Conservation (phyloP, 73 alveolate species). For the Stentor coeruleus region DNA sequence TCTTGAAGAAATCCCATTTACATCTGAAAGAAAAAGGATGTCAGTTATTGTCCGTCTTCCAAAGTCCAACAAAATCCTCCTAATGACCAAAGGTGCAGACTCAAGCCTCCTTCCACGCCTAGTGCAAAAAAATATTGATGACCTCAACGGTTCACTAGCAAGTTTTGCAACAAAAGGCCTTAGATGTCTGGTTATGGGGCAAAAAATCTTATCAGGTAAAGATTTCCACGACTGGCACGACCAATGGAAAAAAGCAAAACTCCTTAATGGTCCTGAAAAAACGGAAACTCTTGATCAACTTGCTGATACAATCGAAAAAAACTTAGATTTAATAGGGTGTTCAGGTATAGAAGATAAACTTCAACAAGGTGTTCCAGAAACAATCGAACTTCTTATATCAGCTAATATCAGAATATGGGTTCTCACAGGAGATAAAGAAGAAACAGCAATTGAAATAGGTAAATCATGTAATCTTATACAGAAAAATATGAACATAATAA, state of each 20-base stretch:
- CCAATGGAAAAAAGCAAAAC: conserved; percentile 31
- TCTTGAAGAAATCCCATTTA: conserved; percentile 64
- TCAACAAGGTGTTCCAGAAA: conserved; percentile 84
- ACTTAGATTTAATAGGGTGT: conserved; percentile 38
- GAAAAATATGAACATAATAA: conserved; percentile 35
- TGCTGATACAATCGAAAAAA: conserved; percentile 51
- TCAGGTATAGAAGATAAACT: conserved; percentile 90
- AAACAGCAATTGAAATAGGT: conserved; percentile 72
- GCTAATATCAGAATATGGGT: conserved; percentile 86
- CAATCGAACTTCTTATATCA: conserved; percentile 60
- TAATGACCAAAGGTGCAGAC: conserved; percentile 48
- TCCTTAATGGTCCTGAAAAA: too few relatives aligned
- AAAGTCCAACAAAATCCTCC: conserved; percentile 13
- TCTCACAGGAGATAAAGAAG: conserved; percentile 84
- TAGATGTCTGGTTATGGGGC: conserved; percentile 75
- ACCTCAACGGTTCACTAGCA: conserved; percentile 19
- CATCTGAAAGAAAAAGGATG: conserved; percentile 76
- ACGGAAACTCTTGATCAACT: too few relatives aligned
- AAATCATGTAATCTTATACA: conserved; percentile 66
- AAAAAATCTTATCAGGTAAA: conserved; percentile 39
- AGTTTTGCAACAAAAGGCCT: conserved; percentile 78
- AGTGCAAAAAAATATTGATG: background rate
- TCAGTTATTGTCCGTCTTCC: conserved; percentile 48
- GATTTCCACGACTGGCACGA: conserved; percentile 47
- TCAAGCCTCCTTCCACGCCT: background rate